Evolutionary conservation across 139 green algal species (phyloP).

Genomic region (Ettlia oleoabundans): DNA sequence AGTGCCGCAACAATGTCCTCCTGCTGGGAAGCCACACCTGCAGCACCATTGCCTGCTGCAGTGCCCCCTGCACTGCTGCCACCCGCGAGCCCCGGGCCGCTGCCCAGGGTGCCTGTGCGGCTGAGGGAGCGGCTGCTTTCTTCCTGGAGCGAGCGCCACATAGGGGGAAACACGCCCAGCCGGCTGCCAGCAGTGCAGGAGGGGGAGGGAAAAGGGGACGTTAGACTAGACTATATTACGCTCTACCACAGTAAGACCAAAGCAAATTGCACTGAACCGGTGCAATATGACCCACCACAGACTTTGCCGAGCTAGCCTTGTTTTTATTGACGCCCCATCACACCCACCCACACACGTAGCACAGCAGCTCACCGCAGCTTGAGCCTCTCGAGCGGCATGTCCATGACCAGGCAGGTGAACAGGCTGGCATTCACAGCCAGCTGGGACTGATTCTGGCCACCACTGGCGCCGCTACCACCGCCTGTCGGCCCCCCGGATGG

Average conservation of each 20-base stretch:
- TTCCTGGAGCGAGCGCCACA: slow-evolving; percentile 9
- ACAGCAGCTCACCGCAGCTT: slow-evolving; percentile 21
- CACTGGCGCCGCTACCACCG: not conserved
- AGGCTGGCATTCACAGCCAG: slow-evolving; percentile 36
- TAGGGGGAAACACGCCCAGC: slow-evolving; percentile 16
- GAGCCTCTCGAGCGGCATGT: slow-evolving; percentile 44
- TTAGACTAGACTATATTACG: too few relatives aligned
- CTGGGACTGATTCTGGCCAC: too few relatives aligned
- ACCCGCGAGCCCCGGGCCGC: not conserved
- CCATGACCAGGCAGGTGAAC: slow-evolving; percentile 49
- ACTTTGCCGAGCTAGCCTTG: too few relatives aligned
- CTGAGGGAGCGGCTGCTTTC: not conserved
- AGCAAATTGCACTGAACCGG: too few relatives aligned
- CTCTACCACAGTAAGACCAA: too few relatives aligned
- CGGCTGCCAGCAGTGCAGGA: not conserved
- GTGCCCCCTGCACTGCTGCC: not conserved
- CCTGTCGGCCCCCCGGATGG: not conserved
- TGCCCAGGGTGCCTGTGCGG: not conserved
- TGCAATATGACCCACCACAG: too few relatives aligned
- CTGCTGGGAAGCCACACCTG: too few relatives aligned
- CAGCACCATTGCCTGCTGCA: not conserved
- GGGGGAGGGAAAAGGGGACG: not conserved
- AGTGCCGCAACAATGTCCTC: slow-evolving; percentile 12
- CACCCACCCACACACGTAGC: not conserved
- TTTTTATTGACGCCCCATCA: not conserved